These are phyloP conservation scores for Phytophthora boehmeriae DNA, from an alignment of 352 stramenopile genomes.

Conservation along the genomic window DNA sequence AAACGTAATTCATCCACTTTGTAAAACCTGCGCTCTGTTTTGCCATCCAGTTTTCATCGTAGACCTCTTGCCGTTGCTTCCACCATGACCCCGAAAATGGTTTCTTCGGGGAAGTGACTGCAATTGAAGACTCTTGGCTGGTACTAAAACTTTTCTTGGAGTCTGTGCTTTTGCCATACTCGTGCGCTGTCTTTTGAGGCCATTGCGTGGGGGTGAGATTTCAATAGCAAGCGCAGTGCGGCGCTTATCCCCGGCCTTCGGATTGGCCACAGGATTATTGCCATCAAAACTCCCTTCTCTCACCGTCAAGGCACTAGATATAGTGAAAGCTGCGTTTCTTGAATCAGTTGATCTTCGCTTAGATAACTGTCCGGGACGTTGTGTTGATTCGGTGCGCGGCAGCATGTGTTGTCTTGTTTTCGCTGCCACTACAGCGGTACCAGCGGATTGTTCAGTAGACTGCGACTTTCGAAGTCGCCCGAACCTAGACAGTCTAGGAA, in stretches of 20 bases:
- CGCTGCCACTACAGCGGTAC: constrained; percentile 11
- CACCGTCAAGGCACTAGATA: constrained; percentile 8
- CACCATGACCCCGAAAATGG: constrained; percentile 64
- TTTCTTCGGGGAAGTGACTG: constrained; percentile 18
- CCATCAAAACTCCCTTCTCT: constrained; percentile 16
- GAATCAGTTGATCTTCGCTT: constrained; percentile 1
- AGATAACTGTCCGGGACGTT: constrained; percentile 6
- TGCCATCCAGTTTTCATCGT: constrained; percentile 81
- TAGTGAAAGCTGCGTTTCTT: constrained; percentile 8
- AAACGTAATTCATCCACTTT: constrained; percentile 89
- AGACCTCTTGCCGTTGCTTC: constrained; percentile 68
- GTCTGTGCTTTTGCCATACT: constrained; percentile 8
- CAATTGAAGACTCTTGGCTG: neutral
- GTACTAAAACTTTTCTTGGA: constrained; percentile 9
- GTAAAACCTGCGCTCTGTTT: constrained; percentile 85
- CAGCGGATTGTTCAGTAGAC: neutral
- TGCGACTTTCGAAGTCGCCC: constrained; percentile 10
- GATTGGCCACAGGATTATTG: constrained; percentile 17
- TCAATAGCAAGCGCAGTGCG: constrained; percentile 44
- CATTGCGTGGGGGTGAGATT: constrained; percentile 45
- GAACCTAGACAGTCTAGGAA: constrained; percentile 33
- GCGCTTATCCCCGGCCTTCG: constrained; percentile 36
- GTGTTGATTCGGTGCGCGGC: constrained; percentile 3
- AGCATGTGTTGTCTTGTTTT: constrained; percentile 4
- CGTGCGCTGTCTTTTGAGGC: constrained; percentile 21